Conservation (phyloP, 2,329 filamentous ascomycete species). For the Cylindrodendrum hubeiense region DNA sequence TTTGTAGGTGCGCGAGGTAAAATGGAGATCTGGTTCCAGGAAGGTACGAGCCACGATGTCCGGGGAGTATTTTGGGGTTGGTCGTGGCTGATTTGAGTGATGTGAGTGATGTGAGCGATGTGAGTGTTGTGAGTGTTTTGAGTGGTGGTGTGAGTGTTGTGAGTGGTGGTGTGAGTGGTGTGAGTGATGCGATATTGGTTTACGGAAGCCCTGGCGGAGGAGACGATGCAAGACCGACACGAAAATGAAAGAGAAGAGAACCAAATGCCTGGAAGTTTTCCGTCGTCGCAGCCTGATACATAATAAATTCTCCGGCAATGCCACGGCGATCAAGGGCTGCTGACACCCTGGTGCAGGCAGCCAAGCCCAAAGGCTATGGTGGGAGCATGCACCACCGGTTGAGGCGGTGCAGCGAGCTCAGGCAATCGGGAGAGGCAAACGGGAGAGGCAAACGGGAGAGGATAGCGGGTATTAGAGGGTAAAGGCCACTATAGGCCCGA, state of each 20-base stretch:
- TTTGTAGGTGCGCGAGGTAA: not conserved
- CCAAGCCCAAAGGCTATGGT: not conserved
- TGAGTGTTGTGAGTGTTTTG: no score
- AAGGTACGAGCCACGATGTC: not conserved
- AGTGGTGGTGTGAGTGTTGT: no score
- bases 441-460: no score
- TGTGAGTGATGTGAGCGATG: no score
- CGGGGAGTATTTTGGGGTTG: not conserved
- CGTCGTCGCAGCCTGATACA: not conserved
- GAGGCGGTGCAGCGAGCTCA: not conserved
- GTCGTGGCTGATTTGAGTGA: no score
- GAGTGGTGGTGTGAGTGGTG: no score
- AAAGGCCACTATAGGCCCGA: not conserved
- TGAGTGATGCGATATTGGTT: no score
- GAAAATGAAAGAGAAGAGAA: not conserved
- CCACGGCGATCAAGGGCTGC: conserved; percentile 9
- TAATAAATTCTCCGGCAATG: not conserved
- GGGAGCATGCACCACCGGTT: not conserved
- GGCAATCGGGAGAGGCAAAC: not conserved
- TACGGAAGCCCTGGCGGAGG: not conserved
- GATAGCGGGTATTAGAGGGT: no score
- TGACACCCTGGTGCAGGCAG: conserved; percentile 16
- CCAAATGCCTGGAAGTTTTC: not conserved
- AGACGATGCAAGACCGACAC: not conserved
- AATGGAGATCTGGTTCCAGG: not conserved